Evolutionary conservation across 164 flowering plant species (phyloP).

Genomic region (Vitis vinifera): DNA sequence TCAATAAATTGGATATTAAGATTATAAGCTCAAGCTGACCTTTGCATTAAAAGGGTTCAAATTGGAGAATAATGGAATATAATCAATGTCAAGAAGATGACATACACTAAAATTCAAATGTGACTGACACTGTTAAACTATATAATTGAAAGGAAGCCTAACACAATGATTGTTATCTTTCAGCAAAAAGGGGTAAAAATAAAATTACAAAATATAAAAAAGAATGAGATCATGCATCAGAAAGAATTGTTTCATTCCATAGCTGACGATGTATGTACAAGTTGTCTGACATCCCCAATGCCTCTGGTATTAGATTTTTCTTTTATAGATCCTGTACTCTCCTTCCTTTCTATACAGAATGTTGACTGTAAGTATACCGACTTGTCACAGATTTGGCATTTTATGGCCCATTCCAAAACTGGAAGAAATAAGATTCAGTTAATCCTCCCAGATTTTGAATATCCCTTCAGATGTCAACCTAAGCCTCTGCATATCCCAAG

Average conservation of each 20-base stretch:
- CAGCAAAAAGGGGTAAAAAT: too few relatives aligned
- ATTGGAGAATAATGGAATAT: too few relatives aligned
- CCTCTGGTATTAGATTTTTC: slow-evolving; percentile 6
- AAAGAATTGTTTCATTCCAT: slow-evolving; percentile 5
- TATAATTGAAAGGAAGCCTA: too few relatives aligned
- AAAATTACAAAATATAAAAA: background rate
- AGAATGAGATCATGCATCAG: background rate
- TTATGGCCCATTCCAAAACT: slow-evolving; percentile 1
- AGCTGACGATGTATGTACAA: slow-evolving; percentile 19
- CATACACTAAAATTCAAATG: too few relatives aligned
- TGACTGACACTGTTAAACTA: too few relatives aligned
- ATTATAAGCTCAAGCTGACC: too few relatives aligned
- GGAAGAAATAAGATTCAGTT: background rate
- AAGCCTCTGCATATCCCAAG: background rate
- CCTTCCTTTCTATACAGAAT: slow-evolving; percentile 17
- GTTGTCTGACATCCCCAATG: slow-evolving; percentile 10
- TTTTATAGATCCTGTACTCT: slow-evolving; percentile 14
- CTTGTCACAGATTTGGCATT: background rate
- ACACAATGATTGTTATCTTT: too few relatives aligned
- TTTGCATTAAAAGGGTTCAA: too few relatives aligned
- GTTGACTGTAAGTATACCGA: slow-evolving; percentile 2
- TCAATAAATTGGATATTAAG: too few relatives aligned
- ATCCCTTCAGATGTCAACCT: background rate
- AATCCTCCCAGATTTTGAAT: background rate
- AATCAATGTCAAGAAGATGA: too few relatives aligned